phyloP scores from a whole-genome alignment of 2,329 filamentous ascomycete genomes.

The Lithohypha guttulata region DNA sequence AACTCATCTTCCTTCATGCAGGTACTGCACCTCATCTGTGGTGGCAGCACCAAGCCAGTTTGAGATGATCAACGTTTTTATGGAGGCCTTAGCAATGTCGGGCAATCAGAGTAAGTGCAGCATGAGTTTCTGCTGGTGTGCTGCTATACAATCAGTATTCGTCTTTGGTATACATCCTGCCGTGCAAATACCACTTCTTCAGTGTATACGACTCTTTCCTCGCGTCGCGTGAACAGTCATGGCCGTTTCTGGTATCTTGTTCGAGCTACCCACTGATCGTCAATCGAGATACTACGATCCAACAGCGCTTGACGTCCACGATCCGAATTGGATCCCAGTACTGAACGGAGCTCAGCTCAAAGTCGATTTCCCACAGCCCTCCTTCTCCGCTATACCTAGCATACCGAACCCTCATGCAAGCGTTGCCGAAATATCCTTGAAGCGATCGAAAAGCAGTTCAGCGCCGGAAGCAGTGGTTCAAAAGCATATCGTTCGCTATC shows the following conservation, averaged over 20 bases:
- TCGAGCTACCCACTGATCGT: slow-evolving; percentile 18
- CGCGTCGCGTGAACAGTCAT: slow-evolving; percentile 10
- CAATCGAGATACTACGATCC: slow-evolving; percentile 16
- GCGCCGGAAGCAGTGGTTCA: slow-evolving; percentile 7
- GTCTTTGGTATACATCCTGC: neutral
- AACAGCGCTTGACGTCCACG: slow-evolving; percentile 17
- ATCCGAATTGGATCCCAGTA: slow-evolving; percentile 21
- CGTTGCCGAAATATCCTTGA: neutral
- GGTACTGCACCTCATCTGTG: neutral
- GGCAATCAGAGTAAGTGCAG: slow-evolving; percentile 2
- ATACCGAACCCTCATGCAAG: neutral
- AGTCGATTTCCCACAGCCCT: slow-evolving; percentile 5
- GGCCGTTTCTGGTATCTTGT: slow-evolving; percentile 12
- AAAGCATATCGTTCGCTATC: neutral
- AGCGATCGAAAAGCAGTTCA: slow-evolving; percentile 5
- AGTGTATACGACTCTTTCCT: neutral
- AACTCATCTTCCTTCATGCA: slow-evolving; percentile 5
- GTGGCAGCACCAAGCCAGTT: slow-evolving; percentile 1
- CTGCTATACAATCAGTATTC: no score
- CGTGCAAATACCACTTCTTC: neutral
- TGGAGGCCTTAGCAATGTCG: neutral
- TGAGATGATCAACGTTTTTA: neutral
- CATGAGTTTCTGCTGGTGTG: slow-evolving; percentile 1
- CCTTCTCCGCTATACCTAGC: slow-evolving; percentile 9
- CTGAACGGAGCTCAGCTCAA: slow-evolving; percentile 14